phyloP scores from a whole-genome alignment of 192 early-diverging fungal genomes.

The Coemansia sp. region DNA sequence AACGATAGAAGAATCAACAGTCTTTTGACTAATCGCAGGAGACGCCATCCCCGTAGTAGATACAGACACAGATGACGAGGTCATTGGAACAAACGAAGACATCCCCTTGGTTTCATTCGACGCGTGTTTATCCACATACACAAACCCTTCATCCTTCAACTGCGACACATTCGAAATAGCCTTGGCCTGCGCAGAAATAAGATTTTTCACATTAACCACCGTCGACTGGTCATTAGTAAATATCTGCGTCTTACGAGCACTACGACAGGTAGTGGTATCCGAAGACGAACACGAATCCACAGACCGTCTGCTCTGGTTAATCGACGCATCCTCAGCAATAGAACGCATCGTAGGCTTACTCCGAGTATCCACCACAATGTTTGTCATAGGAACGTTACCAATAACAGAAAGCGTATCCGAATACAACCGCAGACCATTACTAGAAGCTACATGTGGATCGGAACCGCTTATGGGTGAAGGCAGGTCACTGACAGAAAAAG shows the following conservation, averaged over 20 bases:
- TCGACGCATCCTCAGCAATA: background rate
- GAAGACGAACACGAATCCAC: background rate
- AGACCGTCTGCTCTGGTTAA: too few species aligned
- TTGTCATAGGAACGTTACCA: constrained; percentile 20
- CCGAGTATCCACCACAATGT: too few species aligned
- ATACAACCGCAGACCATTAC: constrained; percentile 17
- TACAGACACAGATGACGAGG: background rate
- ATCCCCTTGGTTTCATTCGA: background rate
- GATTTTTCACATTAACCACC: background rate
- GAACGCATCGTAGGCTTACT: too few species aligned
- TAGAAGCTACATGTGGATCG: background rate
- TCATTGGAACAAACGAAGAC: background rate
- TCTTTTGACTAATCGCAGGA: background rate
- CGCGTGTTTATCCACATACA: background rate
- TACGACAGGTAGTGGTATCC: background rate
- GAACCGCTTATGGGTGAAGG: constrained; percentile 10
- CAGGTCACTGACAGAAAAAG: constrained; percentile 19
- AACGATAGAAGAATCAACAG: background rate
- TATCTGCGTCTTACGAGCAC: background rate
- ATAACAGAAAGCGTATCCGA: constrained; percentile 18
- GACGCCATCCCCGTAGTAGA: constrained; percentile 9
- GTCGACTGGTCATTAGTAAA: background rate
- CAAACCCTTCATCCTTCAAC: background rate
- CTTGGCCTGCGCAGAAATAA: background rate
- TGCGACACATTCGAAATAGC: background rate